Base-by-base conservation (phyloP, 179 eudicot species). In the Beta lomatogona region DNA sequence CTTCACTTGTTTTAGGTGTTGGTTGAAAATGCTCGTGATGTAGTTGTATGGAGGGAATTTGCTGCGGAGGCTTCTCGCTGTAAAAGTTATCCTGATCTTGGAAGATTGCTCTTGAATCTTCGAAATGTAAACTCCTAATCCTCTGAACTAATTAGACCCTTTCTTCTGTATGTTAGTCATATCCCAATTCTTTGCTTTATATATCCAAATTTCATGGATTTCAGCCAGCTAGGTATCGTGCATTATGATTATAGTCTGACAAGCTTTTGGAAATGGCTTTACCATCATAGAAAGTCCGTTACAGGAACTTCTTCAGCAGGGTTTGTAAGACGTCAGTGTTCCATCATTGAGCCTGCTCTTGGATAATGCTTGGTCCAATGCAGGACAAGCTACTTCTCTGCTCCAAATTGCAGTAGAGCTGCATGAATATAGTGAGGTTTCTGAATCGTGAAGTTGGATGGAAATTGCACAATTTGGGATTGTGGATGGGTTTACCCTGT, bases 81-180 rank as follows among this genome's bases (percentile, higher is more conserved):
- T 84, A 92, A 93, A 86, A 88, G 86, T 81, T 97, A 97, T 86
- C 83, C 91, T 80, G 95, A 94, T 86, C 94, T 97, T 75, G 99
- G 99, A 86, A 91, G 89, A 88, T 86, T 92, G 92, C 98, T 94
- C 85, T 78, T 90, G 77, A 94, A 91, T 88, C 95, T 97, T 80
- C 90, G 88, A 77, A 91, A 86, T 81, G 99, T 97, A 94, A 91
- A 85, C 67, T 80, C 75, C 85, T 80, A 10, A 22, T 82, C 75
- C 66, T 59, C 44, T 78, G 41, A 44, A 36, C 28, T 48, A 46
- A 65, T 71, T 54, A 53, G 55, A 82, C 46, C 59, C 36, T 58
- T 69, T 82, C 22, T 18, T 52, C 22, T 22, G 54, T 73, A 16
- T 81, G 80, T 50, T 71, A 11, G 19, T 18, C 18, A 25, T 50